Conservation (phyloP, 805 yeast species). For the Teunomyces pallodes region DNA sequence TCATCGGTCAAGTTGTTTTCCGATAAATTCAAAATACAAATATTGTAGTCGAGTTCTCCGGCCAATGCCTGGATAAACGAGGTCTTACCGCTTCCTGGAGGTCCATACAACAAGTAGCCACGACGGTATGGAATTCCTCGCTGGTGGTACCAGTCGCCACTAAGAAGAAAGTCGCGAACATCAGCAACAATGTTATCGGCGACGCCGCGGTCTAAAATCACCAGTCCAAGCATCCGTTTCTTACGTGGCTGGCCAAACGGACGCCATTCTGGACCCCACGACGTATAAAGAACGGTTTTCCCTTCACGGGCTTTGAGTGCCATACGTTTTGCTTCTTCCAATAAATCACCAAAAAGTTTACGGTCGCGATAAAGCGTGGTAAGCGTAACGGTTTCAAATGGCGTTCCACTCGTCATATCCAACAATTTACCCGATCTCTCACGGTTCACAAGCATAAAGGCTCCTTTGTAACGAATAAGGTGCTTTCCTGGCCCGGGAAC, state of each 20-base stretch:
- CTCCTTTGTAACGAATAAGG: conserved; percentile 78
- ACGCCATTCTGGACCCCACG: conserved; percentile 99
- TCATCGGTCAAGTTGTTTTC: conserved; percentile 94
- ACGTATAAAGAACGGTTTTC: conserved; percentile 87
- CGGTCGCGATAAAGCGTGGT: conserved; percentile 88
- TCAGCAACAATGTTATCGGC: conserved; percentile 65
- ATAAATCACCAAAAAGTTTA: conserved; percentile 60
- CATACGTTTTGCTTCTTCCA: conserved; percentile 78
- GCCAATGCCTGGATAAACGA: conserved; percentile 95
- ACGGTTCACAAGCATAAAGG: conserved; percentile 82
- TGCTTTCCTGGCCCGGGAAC: conserved; percentile 99
- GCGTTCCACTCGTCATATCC: conserved; percentile 87
- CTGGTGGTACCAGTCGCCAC: conserved; percentile 89
- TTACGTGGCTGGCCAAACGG: conserved; percentile 95
- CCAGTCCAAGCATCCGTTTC: conserved; percentile 81
- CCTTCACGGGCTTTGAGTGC: conserved; percentile 87
- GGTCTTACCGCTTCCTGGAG: conserved; percentile 97
- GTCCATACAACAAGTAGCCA: conserved; percentile 92
- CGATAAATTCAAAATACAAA: conserved; percentile 86
- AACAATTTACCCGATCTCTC: conserved; percentile 87
- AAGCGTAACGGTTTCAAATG: conserved; percentile 92
- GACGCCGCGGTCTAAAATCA: conserved; percentile 75
- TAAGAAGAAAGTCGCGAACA: conserved; percentile 71
- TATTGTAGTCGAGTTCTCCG: conserved; percentile 92
- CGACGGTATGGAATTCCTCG: conserved; percentile 97